These are phyloP conservation scores for Paecilomyces dactylethromorphus DNA, from an alignment of 2,329 filamentous ascomycete species.

Conservation along the genomic window DNA sequence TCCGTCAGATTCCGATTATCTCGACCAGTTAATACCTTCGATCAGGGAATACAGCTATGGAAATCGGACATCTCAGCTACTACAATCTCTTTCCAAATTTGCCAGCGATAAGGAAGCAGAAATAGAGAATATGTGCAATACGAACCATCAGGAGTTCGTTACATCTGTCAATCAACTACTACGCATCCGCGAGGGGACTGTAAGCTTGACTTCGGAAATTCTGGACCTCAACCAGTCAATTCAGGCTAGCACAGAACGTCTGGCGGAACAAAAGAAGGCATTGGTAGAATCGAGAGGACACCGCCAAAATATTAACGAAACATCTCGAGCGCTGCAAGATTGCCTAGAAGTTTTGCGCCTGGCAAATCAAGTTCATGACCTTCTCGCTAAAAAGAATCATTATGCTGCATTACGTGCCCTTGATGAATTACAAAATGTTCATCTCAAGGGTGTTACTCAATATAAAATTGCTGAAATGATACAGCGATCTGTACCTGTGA, in stretches of 20 bases:
- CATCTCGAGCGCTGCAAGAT: conserved; percentile 78
- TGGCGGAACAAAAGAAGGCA: conserved; percentile 89
- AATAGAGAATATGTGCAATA: conserved; percentile 90
- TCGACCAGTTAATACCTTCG: conserved; percentile 90
- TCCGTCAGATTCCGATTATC: conserved; percentile 84
- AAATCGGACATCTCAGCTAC: conserved; percentile 64
- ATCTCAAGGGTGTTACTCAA: conserved; percentile 87
- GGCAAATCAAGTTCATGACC: conserved; percentile 88
- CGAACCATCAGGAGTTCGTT: conserved; percentile 95
- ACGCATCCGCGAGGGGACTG: conserved; percentile 81
- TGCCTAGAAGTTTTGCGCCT: conserved; percentile 87
- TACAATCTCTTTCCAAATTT: conserved; percentile 73
- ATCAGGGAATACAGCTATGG: conserved; percentile 82
- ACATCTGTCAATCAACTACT: conserved; percentile 92
- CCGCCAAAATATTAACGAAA: conserved; percentile 92
- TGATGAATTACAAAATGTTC: conserved; percentile 93
- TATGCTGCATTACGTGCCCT: conserved; percentile 90
- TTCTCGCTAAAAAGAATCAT: conserved; percentile 88
- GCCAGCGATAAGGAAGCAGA: conserved; percentile 81
- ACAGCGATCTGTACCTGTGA: conserved; percentile 88
- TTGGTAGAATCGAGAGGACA: conserved; percentile 88
- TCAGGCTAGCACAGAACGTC: conserved; percentile 85
- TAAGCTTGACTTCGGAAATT: conserved; percentile 82
- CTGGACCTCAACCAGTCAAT: conserved; percentile 90
- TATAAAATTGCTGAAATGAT: conserved; percentile 95